A percentile compares a stretch with the other conserved stretches of the same genome.
Evolutionary conservation across 2,329 filamentous ascomycete genomes (phyloP).

Genomic region (Pseudogymnoascus destructans): DNA sequence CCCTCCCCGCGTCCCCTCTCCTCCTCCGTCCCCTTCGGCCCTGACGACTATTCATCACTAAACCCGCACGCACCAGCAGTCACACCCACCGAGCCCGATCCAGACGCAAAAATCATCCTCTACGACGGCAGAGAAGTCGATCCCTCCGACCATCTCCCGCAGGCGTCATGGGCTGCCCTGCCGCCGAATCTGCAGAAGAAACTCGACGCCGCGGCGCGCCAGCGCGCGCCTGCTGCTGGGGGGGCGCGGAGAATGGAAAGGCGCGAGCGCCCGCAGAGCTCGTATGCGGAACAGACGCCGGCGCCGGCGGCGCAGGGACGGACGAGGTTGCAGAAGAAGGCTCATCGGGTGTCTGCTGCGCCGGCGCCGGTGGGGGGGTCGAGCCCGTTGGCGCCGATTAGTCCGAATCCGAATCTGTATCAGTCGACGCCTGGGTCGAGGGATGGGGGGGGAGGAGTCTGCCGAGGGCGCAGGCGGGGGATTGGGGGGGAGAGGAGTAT

Average conservation of each 20-base stretch:
- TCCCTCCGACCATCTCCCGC: constrained; percentile 66
- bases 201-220: constrained; percentile 37
- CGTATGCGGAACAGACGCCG: constrained; percentile 37
- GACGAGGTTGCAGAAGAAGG: constrained; percentile 54
- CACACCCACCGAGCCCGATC: constrained; percentile 30
- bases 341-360: constrained; percentile 17
- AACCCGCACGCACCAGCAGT: constrained; percentile 41
- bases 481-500: constrained; percentile 6
- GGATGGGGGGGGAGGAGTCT: constrained; percentile 13
- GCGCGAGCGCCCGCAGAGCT: constrained; percentile 39
- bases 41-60: constrained; percentile 61
- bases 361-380: constrained; percentile 18
- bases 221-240: constrained; percentile 33
- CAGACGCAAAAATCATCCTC: constrained; percentile 58
- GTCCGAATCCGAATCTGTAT: constrained; percentile 22
- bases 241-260: constrained; percentile 41
- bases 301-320: constrained; percentile 41
- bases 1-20: background rate
- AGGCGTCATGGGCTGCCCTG: constrained; percentile 30
- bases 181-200: constrained; percentile 1
- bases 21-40: constrained; percentile 51
- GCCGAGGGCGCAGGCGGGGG: constrained; percentile 20
- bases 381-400: constrained; percentile 22
- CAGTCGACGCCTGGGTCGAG: constrained; percentile 11
- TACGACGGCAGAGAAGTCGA: constrained; percentile 66